These are phyloP conservation scores for Botrytis tulipae DNA, from an alignment of 2,329 filamentous ascomycete species.

Conservation along the genomic window DNA sequence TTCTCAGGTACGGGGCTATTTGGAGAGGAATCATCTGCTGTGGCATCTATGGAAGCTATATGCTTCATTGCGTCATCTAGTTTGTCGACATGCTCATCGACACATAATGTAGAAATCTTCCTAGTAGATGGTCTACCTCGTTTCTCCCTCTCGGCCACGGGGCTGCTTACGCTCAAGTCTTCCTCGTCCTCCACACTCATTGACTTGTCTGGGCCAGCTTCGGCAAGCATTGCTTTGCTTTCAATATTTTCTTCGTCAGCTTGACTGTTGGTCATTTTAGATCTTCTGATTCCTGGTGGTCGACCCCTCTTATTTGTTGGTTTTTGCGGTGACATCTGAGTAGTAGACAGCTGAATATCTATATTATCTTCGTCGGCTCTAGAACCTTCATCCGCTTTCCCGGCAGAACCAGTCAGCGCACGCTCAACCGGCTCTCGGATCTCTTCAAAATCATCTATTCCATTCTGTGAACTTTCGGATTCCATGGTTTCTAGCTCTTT, in stretches of 20 bases:
- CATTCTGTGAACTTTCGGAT: background rate
- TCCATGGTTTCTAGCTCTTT: background rate
- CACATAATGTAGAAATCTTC: background rate
- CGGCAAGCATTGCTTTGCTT: background rate
- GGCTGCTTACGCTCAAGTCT: background rate
- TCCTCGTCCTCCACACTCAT: background rate
- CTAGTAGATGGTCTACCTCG: background rate
- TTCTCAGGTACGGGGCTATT: conserved; percentile 1
- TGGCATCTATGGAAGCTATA: background rate
- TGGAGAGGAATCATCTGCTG: background rate
- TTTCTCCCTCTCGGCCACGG: background rate
- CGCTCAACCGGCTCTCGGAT: background rate
- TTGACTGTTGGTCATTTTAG: background rate
- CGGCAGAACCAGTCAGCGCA: background rate
- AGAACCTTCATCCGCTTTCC: background rate
- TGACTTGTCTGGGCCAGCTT: background rate
- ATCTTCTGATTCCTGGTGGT: background rate
- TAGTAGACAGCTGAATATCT: background rate
- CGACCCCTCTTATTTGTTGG: background rate
- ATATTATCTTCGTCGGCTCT: background rate
- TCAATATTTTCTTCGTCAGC: background rate
- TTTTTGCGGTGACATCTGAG: background rate
- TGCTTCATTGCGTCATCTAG: background rate
- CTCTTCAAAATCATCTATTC: background rate
- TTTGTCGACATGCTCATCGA: background rate